Evolutionary conservation across 257 asterid genomes (phyloP).

Genomic region (Primulina eburnea): DNA sequence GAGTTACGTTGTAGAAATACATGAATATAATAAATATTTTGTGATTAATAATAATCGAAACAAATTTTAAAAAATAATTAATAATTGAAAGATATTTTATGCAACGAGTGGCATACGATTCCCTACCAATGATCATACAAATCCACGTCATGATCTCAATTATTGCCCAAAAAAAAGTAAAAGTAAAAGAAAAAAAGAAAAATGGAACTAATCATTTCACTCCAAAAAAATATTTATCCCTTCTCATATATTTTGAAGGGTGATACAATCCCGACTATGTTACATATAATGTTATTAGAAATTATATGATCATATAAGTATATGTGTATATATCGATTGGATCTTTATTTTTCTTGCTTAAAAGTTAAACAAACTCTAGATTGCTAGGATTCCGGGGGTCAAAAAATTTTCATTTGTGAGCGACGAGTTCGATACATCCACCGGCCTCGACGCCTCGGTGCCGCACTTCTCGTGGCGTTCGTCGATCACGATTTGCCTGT

Average conservation of each 20-base stretch:
- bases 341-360: neutral
- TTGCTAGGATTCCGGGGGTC: constrained; percentile 63
- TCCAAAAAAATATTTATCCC: neutral
- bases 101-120: neutral
- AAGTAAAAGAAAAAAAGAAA: too few relatives aligned
- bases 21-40: too few relatives aligned
- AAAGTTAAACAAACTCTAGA: constrained; percentile 23
- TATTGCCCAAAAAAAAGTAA: too few relatives aligned
- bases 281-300: neutral
- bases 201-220: neutral
- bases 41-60: too few relatives aligned
- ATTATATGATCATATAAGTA: neutral
- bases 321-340: neutral
- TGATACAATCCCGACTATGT: neutral
- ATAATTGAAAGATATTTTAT: too few relatives aligned
- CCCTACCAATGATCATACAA: too few relatives aligned
- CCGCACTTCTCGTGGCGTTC: constrained; percentile 61
- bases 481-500: constrained; percentile 57
- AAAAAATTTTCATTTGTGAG: constrained; percentile 45
- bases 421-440: constrained; percentile 46
- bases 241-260: neutral
- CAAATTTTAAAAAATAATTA: too few relatives aligned
- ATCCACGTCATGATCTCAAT: neutral
- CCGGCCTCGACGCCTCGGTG: constrained; percentile 44
- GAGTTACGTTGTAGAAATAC: too few relatives aligned